These are phyloP conservation scores for Botrytis aclada DNA, from an alignment of 2,329 filamentous ascomycete species.

Conservation along the genomic window DNA sequence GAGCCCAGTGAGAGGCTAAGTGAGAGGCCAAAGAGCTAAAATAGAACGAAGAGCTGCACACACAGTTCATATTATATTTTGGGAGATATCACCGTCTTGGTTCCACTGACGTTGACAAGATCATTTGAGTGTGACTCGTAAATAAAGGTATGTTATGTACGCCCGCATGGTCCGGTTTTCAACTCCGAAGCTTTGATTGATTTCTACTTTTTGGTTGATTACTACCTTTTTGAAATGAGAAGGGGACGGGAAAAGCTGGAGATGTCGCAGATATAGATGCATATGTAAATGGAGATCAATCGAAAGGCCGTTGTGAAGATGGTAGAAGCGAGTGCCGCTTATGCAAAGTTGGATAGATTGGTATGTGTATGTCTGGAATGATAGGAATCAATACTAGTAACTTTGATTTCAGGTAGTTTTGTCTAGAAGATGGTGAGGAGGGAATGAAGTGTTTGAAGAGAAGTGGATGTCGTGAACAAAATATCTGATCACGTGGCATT, in stretches of 20 bases:
- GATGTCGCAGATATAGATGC: slow-evolving; percentile 36
- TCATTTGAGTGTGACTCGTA: too few species aligned
- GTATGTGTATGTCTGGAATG: slow-evolving; percentile 48
- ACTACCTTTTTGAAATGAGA: neutral
- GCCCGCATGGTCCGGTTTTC: neutral
- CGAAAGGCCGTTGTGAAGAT: slow-evolving; percentile 54
- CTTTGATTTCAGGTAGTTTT: neutral
- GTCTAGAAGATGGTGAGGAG: slow-evolving; percentile 35
- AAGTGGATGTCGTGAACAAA: neutral
- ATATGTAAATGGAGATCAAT: slow-evolving; percentile 4
- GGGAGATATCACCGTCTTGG: too few species aligned
- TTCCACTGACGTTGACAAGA: too few species aligned
- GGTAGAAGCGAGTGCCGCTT: slow-evolving; percentile 61
- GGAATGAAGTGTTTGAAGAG: slow-evolving; percentile 35
- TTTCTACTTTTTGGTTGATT: neutral
- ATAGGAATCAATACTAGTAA: slow-evolving; percentile 34
- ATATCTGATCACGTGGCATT: neutral
- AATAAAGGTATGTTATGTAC: neutral
- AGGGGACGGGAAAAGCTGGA: slow-evolving; percentile 44
- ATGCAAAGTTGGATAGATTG: slow-evolving; percentile 62
- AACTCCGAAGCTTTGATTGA: neutral
- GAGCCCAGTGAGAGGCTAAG: too few species aligned
- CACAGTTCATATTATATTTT: too few species aligned
- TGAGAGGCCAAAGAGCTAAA: too few species aligned
- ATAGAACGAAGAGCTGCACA: too few species aligned